Conservation (phyloP, 208 protist species). For the Tritrichomonas foetus region DNA sequence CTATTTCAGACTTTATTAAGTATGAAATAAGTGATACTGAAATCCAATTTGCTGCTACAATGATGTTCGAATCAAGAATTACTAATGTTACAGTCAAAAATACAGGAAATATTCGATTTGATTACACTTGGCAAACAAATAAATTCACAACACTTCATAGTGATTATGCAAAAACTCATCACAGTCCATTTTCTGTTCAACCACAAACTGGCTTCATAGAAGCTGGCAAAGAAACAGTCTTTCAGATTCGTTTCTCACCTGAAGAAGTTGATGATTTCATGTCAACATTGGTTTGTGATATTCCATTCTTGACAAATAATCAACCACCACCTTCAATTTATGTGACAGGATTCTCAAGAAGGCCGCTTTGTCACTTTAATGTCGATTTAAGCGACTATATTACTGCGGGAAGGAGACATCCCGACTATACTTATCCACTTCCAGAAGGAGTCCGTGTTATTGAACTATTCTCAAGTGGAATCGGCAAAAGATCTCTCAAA, state of each 20-base stretch:
- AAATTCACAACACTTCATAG: not conserved
- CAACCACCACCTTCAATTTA: slow-evolving; percentile 56
- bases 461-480: slow-evolving; percentile 23
- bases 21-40: slow-evolving; percentile 47
- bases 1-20: slow-evolving; percentile 43
- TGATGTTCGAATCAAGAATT: slow-evolving; percentile 79
- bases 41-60: slow-evolving; percentile 75
- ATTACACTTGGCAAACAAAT: slow-evolving; percentile 61
- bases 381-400: slow-evolving; percentile 76
- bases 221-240: slow-evolving; percentile 56
- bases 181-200: slow-evolving; percentile 65
- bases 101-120: slow-evolving; percentile 68
- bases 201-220: slow-evolving; percentile 65
- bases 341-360: slow-evolving; percentile 69
- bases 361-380: slow-evolving; percentile 87
- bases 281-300: not conserved
- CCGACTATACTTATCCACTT: not conserved
- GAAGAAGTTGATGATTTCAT: slow-evolving; percentile 59
- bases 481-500: not conserved
- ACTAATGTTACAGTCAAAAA: slow-evolving; percentile 72
- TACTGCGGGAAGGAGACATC: slow-evolving; percentile 53
- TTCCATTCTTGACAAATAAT: not conserved
- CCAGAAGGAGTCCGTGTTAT: not conserved
- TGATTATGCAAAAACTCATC: not conserved
- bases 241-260: slow-evolving; percentile 74